Conservation (phyloP, 768 basidiomycete genomes). For the Russula emetica region DNA sequence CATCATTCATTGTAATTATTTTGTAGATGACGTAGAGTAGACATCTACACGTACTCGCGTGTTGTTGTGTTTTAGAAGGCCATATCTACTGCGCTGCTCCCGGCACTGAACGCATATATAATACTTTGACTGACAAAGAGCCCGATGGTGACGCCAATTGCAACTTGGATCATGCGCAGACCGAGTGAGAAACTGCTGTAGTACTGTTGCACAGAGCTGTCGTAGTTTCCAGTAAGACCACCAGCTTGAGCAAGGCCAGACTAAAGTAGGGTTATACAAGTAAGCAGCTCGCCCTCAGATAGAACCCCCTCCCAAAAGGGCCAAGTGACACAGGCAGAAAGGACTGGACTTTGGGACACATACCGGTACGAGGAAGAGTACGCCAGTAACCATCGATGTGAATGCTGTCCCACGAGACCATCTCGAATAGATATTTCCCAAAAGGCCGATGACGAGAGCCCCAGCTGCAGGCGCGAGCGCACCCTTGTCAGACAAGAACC, state of each 20-base stretch:
- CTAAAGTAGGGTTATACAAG: slow-evolving; percentile 35
- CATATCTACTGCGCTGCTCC: slow-evolving; percentile 70
- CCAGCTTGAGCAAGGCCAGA: slow-evolving; percentile 75
- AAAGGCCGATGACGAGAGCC: slow-evolving; percentile 70
- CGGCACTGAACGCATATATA: slow-evolving; percentile 71
- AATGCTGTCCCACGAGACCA: slow-evolving; percentile 76
- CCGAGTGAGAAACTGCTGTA: slow-evolving; percentile 76
- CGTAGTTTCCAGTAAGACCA: slow-evolving; percentile 58
- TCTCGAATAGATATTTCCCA: slow-evolving; percentile 79
- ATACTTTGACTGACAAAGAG: slow-evolving; percentile 76
- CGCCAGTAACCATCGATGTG: slow-evolving; percentile 89
- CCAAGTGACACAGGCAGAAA: background rate
- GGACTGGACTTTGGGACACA: slow-evolving; percentile 33
- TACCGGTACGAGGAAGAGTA: slow-evolving; percentile 86
- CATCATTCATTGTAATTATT: slow-evolving; percentile 19
- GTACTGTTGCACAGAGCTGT: slow-evolving; percentile 61
- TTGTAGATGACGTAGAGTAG: slow-evolving; percentile 23
- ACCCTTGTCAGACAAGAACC: slow-evolving; percentile 58
- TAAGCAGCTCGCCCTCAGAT: slow-evolving; percentile 5
- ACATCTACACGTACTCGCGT: background rate
- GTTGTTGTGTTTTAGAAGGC: slow-evolving; percentile 47
- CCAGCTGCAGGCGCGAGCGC: slow-evolving; percentile 77
- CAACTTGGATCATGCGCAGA: slow-evolving; percentile 77
- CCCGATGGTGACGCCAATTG: slow-evolving; percentile 81
- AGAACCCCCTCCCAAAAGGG: background rate